These are phyloP conservation scores for Porcisia hertigi DNA, from an alignment of 208 protist species.

Conservation along the genomic window DNA sequence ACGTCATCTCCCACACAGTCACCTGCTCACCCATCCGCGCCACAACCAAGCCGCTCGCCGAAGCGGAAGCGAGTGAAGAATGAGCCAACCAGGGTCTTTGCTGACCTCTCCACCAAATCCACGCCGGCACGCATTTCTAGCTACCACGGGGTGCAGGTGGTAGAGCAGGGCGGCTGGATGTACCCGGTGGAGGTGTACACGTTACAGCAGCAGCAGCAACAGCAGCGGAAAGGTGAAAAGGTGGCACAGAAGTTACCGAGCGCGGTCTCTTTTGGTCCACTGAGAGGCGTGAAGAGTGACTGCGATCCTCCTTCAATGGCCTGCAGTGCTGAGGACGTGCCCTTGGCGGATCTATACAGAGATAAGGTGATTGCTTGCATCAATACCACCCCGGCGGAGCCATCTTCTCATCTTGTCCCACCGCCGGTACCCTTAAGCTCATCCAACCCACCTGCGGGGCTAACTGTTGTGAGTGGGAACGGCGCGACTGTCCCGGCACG, in stretches of 20 bases:
- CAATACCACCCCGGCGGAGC: background rate
- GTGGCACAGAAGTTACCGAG: background rate
- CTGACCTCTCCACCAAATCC: background rate
- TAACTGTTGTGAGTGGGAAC: slow-evolving; percentile 9
- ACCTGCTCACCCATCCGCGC: background rate
- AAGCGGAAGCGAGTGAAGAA: slow-evolving; percentile 7
- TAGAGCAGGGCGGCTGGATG: slow-evolving; percentile 65
- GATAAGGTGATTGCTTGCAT: background rate
- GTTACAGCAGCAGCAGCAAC: slow-evolving; percentile 10
- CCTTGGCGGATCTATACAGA: slow-evolving; percentile 9
- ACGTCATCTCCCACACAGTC: slow-evolving; percentile 12
- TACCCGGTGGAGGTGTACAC: slow-evolving; percentile 54
- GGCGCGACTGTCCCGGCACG: slow-evolving; percentile 5
- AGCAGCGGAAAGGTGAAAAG: too few species aligned
- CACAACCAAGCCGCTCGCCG: background rate
- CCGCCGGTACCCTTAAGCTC: background rate
- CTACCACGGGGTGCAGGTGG: slow-evolving; percentile 31
- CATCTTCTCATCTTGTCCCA: background rate
- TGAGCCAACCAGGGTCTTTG: background rate
- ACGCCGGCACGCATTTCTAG: slow-evolving; percentile 1
- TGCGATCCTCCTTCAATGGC: background rate
- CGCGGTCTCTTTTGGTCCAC: background rate
- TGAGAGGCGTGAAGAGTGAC: background rate
- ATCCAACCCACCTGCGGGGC: background rate
- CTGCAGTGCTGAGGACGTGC: slow-evolving; percentile 2